Evolutionary conservation across 495 filamentous ascomycete genomes (phyloP), one percentile per base, ranked within the genome.

Genomic region (Melanomma pulvis-pyrius): DNA sequence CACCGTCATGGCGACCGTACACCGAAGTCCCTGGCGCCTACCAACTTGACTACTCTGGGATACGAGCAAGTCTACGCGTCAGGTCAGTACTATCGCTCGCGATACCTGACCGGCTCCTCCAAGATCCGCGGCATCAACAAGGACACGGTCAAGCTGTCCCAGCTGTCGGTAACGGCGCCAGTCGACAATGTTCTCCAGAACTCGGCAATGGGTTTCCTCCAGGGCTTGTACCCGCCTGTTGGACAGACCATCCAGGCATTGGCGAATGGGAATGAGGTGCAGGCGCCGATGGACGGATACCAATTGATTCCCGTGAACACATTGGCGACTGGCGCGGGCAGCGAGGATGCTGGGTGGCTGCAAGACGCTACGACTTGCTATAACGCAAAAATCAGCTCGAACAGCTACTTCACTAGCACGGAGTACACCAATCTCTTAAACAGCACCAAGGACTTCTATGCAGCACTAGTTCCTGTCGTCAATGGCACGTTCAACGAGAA

Each of bases 1-100:
- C 79, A 84, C 21, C 84, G 86, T 21, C 86, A 88, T 78, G 86
- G 87, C 32, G 87, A 88, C 69, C 82, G 87, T 22, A 86, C 85
- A 0, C 65, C 85, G 0, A 88, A 88, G 69, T 72, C 79, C 1
- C 74, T 79, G 17, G 79, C 83, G 15, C 82, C 79, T 26, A 78
- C 84, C 29, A 74, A 80, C 62, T 75, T 89, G 65, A 88, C 86
- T 24, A 77, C 82, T 49, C 77, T 88, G 49, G 87, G 87, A 19
- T 88, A 87, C 71, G 71, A 67, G 12, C 81, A 93, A 74, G 78
- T 90, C 68, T 87, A 83, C 65, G 76, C 79, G 50, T 77, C 85
- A 11, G 87, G 86, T 19, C 78, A 83, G 19, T 88, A 83, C 78
- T 91, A 85, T 71, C 82, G 87, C 58, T 65, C 79, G 52, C 82